Evolutionary conservation across 176 grass and related monocot genomes (phyloP).

Genomic region (Guadua angustifolia): DNA sequence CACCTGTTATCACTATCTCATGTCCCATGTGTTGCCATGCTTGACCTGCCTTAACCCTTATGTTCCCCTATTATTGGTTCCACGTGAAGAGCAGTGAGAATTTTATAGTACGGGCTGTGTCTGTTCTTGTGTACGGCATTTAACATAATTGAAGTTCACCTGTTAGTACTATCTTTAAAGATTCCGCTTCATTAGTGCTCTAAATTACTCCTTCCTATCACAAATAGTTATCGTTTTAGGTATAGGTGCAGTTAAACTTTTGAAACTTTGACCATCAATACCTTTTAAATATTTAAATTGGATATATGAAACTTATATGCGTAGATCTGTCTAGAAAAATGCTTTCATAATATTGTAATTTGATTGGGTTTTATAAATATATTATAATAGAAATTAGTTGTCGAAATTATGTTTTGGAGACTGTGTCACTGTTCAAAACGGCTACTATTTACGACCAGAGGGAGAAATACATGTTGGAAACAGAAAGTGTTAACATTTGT

Average conservation of each 20-base stretch:
- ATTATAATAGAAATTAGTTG: too few relatives aligned
- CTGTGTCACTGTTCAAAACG: too few relatives aligned
- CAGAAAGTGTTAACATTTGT: constrained; percentile 18
- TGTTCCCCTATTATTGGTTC: constrained; percentile 33
- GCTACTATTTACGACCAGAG: too few relatives aligned
- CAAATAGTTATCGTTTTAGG: too few relatives aligned
- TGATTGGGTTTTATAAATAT: too few relatives aligned
- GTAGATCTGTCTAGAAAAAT: too few relatives aligned
- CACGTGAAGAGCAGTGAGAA: constrained; percentile 2
- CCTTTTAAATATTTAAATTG: too few relatives aligned
- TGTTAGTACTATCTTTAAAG: background rate
- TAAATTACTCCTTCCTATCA: background rate
- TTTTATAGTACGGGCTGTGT: background rate
- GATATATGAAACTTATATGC: too few relatives aligned
- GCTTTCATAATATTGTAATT: too few relatives aligned
- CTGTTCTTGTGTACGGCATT: background rate
- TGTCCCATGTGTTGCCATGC: constrained; percentile 15
- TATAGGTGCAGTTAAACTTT: too few relatives aligned
- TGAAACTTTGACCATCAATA: too few relatives aligned
- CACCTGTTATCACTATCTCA: constrained; percentile 18
- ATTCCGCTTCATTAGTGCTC: background rate
- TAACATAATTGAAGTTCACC: background rate
- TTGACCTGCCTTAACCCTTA: constrained; percentile 31
- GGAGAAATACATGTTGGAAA: background rate
- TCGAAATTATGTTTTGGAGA: too few relatives aligned